phyloP scores from a whole-genome alignment of 31 red algal species.

The Odonthalia washingtoniensis region DNA sequence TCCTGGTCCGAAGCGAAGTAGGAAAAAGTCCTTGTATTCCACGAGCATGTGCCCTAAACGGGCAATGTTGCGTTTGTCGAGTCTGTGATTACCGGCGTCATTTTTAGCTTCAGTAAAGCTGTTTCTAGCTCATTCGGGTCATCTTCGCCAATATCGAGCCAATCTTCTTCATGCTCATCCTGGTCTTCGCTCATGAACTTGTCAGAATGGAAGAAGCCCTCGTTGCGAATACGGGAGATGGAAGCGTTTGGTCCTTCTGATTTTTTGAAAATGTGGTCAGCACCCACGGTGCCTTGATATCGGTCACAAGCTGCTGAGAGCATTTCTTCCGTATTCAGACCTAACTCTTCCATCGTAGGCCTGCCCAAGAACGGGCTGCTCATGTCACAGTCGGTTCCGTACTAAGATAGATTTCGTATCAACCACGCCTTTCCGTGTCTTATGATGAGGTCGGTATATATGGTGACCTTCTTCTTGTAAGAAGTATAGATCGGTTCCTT shows the following conservation, averaged over 20 bases:
- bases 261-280: not conserved
- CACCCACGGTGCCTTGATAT: not conserved
- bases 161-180: not conserved
- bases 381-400: not conserved
- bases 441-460: not conserved
- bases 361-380: constrained; percentile 1
- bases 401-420: not conserved
- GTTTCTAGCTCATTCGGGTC: not conserved
- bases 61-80: too few species aligned
- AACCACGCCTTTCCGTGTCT: constrained; percentile 3
- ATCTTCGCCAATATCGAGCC: not conserved
- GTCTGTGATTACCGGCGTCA: too few species aligned
- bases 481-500: not conserved
- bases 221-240: not conserved
- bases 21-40: too few species aligned
- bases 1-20: too few species aligned
- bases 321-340: constrained; percentile 15
- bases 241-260: not conserved
- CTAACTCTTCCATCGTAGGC: constrained; percentile 36
- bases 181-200: not conserved
- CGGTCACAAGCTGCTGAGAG: constrained; percentile 24
- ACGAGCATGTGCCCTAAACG: too few species aligned
- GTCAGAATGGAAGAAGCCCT: not conserved
- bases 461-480: constrained; percentile 7
- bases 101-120: too few species aligned